Evolutionary conservation across 2,329 filamentous ascomycete genomes (phyloP).

Genomic region (Colletotrichum sp.): DNA sequence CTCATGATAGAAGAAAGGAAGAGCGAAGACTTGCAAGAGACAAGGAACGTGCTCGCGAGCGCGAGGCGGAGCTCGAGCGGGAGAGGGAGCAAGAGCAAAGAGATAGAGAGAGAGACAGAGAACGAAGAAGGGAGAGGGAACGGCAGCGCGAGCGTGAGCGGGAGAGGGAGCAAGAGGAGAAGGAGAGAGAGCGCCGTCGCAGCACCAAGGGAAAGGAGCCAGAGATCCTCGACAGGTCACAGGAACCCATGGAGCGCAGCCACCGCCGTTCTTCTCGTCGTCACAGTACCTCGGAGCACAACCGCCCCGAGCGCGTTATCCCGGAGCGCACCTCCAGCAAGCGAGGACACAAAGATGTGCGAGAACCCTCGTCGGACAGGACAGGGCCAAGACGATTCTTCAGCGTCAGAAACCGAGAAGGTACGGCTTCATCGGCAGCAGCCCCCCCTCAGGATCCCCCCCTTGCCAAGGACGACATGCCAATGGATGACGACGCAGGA

Average conservation of each 20-base stretch:
- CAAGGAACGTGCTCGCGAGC: conserved; percentile 18
- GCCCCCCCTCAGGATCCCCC: conserved; percentile 20
- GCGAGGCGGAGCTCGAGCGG: conserved; percentile 15
- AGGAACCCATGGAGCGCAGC: conserved; percentile 24
- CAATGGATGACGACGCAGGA: conserved; percentile 22
- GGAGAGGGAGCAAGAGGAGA: not conserved
- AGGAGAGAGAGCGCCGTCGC: conserved; percentile 13
- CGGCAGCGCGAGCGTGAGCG: conserved; percentile 24
- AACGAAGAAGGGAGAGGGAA: conserved; percentile 1
- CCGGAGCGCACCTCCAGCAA: conserved; percentile 22
- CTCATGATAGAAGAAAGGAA: conserved; percentile 54
- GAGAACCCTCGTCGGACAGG: conserved; percentile 6
- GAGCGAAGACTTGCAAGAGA: conserved; percentile 40
- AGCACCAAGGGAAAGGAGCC: conserved; percentile 38
- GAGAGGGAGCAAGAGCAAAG: not conserved
- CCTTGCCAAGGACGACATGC: conserved; percentile 23
- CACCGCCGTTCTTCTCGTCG: conserved; percentile 44
- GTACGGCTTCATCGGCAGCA: conserved; percentile 28
- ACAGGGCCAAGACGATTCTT: conserved; percentile 46
- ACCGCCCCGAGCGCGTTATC: conserved; percentile 16
- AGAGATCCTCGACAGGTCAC: conserved; percentile 20
- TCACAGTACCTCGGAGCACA: conserved; percentile 42
- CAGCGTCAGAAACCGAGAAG: conserved; percentile 42
- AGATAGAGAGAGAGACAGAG: conserved; percentile 3
- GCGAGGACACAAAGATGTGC: conserved; percentile 30